Evolutionary conservation across 331 rosid genomes (phyloP), one percentile per base, ranked within the genome.

Genomic region (Quercus tomentella): DNA sequence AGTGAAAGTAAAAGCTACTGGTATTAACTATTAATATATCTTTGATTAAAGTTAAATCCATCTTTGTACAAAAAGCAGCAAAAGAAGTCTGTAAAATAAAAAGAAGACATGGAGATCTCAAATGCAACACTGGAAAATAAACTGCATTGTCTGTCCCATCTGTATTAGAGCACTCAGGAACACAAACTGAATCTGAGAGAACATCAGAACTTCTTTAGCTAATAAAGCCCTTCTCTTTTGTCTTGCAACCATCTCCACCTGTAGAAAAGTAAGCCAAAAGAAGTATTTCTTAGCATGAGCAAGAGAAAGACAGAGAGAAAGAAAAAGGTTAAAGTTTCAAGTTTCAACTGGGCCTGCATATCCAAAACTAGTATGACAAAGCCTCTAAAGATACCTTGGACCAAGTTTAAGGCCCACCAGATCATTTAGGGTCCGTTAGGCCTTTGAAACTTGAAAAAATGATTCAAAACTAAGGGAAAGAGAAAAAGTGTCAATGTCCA

Each of bases 201-300:
- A 73, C 26, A 30, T 22, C 10, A 37, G 45, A 78, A 73, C 73
- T 72, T 72, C 73, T 79, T 52, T 68, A 22, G 45, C 86, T 89
- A 96, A 79, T 91, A 93, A 90, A 93, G 94, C 74, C 86, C 92
- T 55, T 93, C 97, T 82, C 70, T 93, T 79, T 86, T 90, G 77
- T 89, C 89, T 75, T 88, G 94, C 92, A 84, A 86, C 97, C 98
- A 91, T 84, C 93, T 96, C 99, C 99, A 87, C 96, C 99, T 96
- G 84, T 72, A 58, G 72, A 49, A 30, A 77, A 79, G 6, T 22
- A 14, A 37, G 28, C 51, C 2, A 25, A 73, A 41, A 67, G 58
- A 57, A 70, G 61, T 20, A 81, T 22, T 15, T 23, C 9, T 7
- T 26, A 56, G 51, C 79, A 68, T 45, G 45, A 52, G 41, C 25